phyloP scores from a whole-genome alignment of 2,329 filamentous ascomycete genomes.

The Ceratocystiopsis sp. region DNA sequence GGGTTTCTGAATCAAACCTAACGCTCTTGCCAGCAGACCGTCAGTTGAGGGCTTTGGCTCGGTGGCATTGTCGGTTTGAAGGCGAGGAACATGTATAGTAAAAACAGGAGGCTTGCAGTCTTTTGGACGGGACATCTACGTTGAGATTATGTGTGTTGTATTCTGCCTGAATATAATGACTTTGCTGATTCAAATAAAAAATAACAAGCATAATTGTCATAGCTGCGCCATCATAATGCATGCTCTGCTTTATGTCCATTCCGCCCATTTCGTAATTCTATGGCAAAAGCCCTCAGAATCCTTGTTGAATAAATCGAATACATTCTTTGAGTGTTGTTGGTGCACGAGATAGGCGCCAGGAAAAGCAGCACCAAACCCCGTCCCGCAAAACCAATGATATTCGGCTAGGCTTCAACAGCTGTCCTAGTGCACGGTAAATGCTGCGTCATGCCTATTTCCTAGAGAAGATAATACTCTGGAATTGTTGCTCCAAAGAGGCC shows the following conservation, averaged over 20 bases:
- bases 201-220: conserved; percentile 1
- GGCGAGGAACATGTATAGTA: conserved; percentile 51
- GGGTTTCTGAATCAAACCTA: conserved; percentile 29
- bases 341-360: no score
- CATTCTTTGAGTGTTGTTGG: no score
- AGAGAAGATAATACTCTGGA: conserved; percentile 6
- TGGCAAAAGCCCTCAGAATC: no score
- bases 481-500: conserved; percentile 15
- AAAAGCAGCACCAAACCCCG: no score
- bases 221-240: no score
- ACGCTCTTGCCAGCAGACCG: conserved; percentile 68
- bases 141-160: conserved; percentile 1
- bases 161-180: conserved; percentile 1
- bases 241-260: no score
- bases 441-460: conserved; percentile 6
- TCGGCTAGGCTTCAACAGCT: neutral
- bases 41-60: conserved; percentile 36
- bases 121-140: neutral
- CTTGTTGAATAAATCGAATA: neutral
- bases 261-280: neutral
- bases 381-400: neutral
- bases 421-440: conserved; percentile 6
- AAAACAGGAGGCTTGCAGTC: neutral
- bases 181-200: conserved; percentile 1
- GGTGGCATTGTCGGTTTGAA: conserved; percentile 68